Conservation (phyloP, 345 rosid genomes). For the Pistacia integerrima region DNA sequence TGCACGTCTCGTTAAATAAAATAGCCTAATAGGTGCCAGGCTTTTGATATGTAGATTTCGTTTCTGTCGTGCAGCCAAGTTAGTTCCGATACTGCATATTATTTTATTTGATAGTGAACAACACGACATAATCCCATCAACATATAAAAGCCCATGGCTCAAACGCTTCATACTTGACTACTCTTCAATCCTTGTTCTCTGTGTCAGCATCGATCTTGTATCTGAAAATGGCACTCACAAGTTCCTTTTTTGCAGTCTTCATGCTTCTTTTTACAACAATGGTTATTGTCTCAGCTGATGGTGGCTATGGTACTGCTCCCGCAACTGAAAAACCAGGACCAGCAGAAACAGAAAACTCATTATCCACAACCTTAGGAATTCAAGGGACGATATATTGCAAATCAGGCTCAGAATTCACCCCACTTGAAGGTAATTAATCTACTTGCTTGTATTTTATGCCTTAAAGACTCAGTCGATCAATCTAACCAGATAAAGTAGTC, state of each 20-base stretch:
- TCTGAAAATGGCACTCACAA: conserved; percentile 21
- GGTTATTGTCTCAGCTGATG: conserved; percentile 17
- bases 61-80: conserved; percentile 40
- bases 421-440: conserved; percentile 46
- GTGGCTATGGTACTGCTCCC: neutral
- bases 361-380: conserved; percentile 49
- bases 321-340: conserved; percentile 22
- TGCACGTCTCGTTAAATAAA: neutral
- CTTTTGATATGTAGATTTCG: neutral
- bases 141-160: conserved; percentile 1
- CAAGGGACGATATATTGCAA: conserved; percentile 67
- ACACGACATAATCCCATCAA: neutral
- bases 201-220: neutral
- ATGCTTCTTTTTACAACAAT: conserved; percentile 33
- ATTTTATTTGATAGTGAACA: neutral
- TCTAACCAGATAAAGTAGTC: neutral
- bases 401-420: conserved; percentile 39
- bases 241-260: conserved; percentile 14
- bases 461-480: too few species aligned
- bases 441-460: neutral
- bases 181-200: neutral
- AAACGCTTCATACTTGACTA: neutral
- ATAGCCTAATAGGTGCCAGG: neutral
- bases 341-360: conserved; percentile 28
- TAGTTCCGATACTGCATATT: conserved; percentile 3